A percentile compares a stretch with the other conserved stretches of the same genome.
These are phyloP conservation scores for Daphne laureola DNA, from an alignment of 441 rosid genomes.

Conservation along the genomic window DNA sequence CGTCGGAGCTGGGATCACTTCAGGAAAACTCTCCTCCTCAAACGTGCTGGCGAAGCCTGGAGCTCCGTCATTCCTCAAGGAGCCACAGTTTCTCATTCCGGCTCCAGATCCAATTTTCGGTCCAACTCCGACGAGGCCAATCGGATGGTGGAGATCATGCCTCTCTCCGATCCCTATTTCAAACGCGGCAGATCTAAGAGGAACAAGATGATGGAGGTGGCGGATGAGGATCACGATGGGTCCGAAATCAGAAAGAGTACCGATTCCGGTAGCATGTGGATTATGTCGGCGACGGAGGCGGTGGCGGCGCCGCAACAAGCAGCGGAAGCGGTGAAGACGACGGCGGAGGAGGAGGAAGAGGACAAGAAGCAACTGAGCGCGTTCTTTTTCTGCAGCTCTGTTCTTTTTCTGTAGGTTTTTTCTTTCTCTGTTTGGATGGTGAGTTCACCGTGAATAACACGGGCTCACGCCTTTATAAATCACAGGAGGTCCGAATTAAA, in stretches of 20 bases:
- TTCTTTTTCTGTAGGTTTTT: too few relatives aligned
- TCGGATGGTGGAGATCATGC: slow-evolving; percentile 12
- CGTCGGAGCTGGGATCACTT: slow-evolving; percentile 58
- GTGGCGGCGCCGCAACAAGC: slow-evolving; percentile 51
- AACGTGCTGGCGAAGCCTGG: slow-evolving; percentile 65
- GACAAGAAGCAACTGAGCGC: slow-evolving; percentile 35
- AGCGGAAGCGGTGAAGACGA: slow-evolving; percentile 15
- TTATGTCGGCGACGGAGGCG: slow-evolving; percentile 64
- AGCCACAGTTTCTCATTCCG: background rate
- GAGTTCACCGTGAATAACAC: too few relatives aligned
- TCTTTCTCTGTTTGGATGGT: too few relatives aligned
- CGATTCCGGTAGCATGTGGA: slow-evolving; percentile 15
- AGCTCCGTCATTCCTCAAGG: slow-evolving; percentile 35
- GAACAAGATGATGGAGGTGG: slow-evolving; percentile 19
- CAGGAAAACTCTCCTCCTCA: slow-evolving; percentile 56
- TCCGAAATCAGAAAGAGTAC: slow-evolving; percentile 10
- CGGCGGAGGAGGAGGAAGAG: slow-evolving; percentile 6
- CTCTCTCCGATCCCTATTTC: slow-evolving; percentile 32
- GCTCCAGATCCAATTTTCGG: slow-evolving; percentile 5
- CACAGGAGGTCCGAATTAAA: too few relatives aligned
- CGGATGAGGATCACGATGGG: slow-evolving; percentile 19
- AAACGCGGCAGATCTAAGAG: slow-evolving; percentile 40
- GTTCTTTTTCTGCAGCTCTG: too few relatives aligned
- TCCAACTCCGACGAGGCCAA: slow-evolving; percentile 11
- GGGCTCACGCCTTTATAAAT: too few relatives aligned